Percentiles rank a stretch among this genome's conserved stretches.
phyloP scores from a whole-genome alignment of 176 grass and related monocot genomes.

The Aegilops longissima region DNA sequence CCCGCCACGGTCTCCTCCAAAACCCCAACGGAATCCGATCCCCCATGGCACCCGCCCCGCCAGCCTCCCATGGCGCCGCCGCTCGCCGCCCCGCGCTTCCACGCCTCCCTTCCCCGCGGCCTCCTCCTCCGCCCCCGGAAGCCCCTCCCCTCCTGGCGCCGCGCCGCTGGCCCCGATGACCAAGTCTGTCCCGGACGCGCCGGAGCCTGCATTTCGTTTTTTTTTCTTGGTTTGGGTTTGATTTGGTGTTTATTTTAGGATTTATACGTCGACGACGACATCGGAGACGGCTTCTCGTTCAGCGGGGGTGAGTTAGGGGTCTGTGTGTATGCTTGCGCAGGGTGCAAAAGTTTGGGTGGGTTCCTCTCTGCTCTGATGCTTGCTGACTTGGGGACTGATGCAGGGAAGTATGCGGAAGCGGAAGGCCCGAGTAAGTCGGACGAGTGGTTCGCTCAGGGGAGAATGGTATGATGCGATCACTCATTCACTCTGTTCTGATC shows the following conservation, averaged over 20 bases:
- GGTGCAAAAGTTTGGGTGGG: neutral
- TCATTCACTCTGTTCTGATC: neutral
- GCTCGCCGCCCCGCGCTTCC: conserved; percentile 45
- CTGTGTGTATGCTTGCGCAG: neutral
- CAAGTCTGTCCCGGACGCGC: conserved; percentile 35
- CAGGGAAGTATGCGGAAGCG: conserved; percentile 84
- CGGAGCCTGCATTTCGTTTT: neutral
- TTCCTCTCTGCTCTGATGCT: neutral
- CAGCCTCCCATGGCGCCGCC: conserved; percentile 56
- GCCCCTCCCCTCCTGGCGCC: conserved; percentile 35
- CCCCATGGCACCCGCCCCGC: conserved; percentile 20
- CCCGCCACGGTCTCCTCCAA: conserved; percentile 22
- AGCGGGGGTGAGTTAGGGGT: conserved; percentile 58
- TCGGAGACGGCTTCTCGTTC: conserved; percentile 92
- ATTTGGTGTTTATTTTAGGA: conserved; percentile 39
- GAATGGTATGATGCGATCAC: conserved; percentile 39
- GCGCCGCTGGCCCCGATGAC: conserved; percentile 39
- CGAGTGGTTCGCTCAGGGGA: conserved; percentile 86
- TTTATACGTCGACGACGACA: conserved; percentile 68
- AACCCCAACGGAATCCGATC: conserved; percentile 35
- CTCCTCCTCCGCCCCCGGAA: conserved; percentile 17
- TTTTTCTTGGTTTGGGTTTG: neutral
- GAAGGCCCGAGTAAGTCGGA: conserved; percentile 73
- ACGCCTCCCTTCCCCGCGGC: conserved; percentile 11
- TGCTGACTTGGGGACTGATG: neutral